phyloP scores from a whole-genome alignment of 192 early-diverging fungal species.

The Podila minutissima region DNA sequence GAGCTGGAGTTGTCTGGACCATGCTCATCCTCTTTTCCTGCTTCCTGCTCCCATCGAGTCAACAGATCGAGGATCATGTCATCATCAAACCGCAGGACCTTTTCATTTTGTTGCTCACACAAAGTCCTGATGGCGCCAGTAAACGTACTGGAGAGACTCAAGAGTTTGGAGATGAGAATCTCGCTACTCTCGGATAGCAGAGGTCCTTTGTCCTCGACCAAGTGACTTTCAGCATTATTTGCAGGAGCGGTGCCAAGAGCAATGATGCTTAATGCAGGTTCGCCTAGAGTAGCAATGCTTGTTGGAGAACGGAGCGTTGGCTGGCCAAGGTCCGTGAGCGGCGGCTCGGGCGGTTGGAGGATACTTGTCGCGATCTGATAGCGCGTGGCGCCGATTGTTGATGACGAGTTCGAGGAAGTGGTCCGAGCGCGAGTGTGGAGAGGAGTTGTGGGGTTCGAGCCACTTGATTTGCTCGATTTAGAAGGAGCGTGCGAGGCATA shows the following conservation, averaged over 20 bases:
- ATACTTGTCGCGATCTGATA: slow-evolving; percentile 48
- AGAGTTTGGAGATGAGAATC: slow-evolving; percentile 27
- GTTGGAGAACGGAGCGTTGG: slow-evolving; percentile 22
- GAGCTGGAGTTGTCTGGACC: slow-evolving; percentile 11
- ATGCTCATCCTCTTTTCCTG: slow-evolving; percentile 6
- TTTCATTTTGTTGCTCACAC: slow-evolving; percentile 49
- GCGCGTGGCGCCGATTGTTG: slow-evolving; percentile 38
- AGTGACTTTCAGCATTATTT: not conserved
- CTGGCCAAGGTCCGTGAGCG: slow-evolving; percentile 23
- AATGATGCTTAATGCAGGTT: slow-evolving; percentile 29
- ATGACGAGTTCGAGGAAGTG: slow-evolving; percentile 37
- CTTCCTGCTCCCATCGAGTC: slow-evolving; percentile 46
- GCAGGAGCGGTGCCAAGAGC: not conserved
- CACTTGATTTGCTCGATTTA: slow-evolving; percentile 9
- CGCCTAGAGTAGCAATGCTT: slow-evolving; percentile 14
- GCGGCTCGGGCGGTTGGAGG: slow-evolving; percentile 34
- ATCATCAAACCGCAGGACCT: slow-evolving; percentile 45
- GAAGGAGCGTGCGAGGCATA: not conserved
- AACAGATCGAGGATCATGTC: slow-evolving; percentile 35
- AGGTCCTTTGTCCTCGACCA: not conserved
- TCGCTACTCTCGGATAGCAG: slow-evolving; percentile 16
- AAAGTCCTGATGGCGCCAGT: slow-evolving; percentile 23
- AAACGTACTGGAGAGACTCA: slow-evolving; percentile 22
- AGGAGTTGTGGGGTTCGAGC: slow-evolving; percentile 12
- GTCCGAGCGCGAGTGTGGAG: slow-evolving; percentile 42